phyloP scores from a whole-genome alignment of 768 basidiomycete genomes.

The Amanita fuliginea region DNA sequence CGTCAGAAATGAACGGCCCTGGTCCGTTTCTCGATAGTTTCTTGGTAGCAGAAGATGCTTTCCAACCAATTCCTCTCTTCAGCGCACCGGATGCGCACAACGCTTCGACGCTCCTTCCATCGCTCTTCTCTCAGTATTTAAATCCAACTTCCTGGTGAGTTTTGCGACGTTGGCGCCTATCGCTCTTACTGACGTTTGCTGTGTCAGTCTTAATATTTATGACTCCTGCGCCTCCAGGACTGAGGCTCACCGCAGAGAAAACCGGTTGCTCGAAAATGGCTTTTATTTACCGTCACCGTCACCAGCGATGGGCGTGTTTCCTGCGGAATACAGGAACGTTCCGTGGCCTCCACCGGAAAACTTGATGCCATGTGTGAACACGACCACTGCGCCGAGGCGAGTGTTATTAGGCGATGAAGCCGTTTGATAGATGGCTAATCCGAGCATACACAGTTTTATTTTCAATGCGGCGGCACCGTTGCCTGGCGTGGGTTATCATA shows the following conservation, averaged over 20 bases:
- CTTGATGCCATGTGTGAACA: not conserved
- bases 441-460: not conserved
- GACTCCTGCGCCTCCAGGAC: not conserved
- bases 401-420: not conserved
- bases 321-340: not conserved
- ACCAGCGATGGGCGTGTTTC: not conserved
- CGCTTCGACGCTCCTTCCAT: not conserved
- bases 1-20: not conserved
- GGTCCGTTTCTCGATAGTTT: not conserved
- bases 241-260: too few relatives aligned
- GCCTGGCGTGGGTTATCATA: not conserved
- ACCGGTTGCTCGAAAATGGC: too few relatives aligned
- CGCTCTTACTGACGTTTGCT: not conserved
- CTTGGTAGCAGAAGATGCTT: too few relatives aligned
- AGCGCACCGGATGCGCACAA: not conserved
- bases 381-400: not conserved
- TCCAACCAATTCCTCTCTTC: not conserved
- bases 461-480: not conserved
- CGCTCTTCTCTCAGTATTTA: not conserved
- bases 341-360: not conserved
- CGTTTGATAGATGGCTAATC: not conserved
- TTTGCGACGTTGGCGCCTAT: not conserved
- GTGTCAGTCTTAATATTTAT: not conserved
- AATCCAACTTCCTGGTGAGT: not conserved
- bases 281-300: too few relatives aligned